Evolutionary conservation across 169 alveolate species (phyloP).

Genomic region (Plasmodium yoelii): DNA sequence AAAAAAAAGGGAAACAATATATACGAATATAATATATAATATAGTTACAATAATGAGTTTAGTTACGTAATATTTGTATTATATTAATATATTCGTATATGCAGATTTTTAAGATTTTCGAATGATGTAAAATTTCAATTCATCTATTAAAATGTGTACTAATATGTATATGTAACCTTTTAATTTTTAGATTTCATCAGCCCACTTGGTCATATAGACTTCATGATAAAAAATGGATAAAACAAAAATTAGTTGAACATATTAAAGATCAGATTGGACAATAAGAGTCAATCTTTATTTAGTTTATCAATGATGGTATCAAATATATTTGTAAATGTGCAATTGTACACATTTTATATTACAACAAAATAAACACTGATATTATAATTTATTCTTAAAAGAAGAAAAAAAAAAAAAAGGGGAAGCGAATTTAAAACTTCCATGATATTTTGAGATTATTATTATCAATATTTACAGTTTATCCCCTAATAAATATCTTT

Average conservation of each 20-base stretch:
- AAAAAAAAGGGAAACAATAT: background rate
- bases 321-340: too few relatives aligned
- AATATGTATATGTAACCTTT: slow-evolving; percentile 10
- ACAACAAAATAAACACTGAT: background rate
- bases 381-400: background rate
- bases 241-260: slow-evolving; percentile 75
- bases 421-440: background rate
- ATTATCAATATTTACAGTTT: slow-evolving; percentile 21
- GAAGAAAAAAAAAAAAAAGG: slow-evolving; percentile 21
- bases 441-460: background rate
- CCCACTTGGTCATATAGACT: slow-evolving; percentile 69
- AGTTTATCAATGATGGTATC: too few relatives aligned
- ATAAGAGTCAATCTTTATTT: background rate
- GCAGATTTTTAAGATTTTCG: background rate
- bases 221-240: slow-evolving; percentile 75
- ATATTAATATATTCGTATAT: slow-evolving; percentile 13
- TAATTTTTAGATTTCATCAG: slow-evolving; percentile 53
- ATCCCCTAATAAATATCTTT: slow-evolving; percentile 66
- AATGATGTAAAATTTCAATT: background rate
- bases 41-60: too few relatives aligned
- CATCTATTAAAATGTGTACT: background rate
- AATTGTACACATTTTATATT: too few relatives aligned
- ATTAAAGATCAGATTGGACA: slow-evolving; percentile 74
- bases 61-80: too few relatives aligned
- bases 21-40: background rate